Percentiles rank a stretch among this genome's conserved stretches.
phyloP scores from a whole-genome alignment of 2,329 filamentous ascomycete genomes.

The Monilinia aucupariae region DNA sequence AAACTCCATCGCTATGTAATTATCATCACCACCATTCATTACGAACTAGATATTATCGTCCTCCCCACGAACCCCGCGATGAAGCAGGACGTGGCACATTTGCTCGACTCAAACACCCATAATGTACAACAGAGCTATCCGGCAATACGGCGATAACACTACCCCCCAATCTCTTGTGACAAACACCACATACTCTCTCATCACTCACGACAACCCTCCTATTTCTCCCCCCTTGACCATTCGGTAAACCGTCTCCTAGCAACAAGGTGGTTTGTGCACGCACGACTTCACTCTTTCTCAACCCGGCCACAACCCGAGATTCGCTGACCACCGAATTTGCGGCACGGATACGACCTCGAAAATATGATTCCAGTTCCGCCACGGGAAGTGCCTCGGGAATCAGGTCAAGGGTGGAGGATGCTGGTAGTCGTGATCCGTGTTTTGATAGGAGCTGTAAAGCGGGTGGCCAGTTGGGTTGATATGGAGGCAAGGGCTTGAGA shows the following conservation, averaged over 20 bases:
- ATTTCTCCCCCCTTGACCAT: conserved; percentile 51
- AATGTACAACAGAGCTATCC: conserved; percentile 75
- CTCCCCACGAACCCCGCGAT: conserved; percentile 28
- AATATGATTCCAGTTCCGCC: conserved; percentile 78
- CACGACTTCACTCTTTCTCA: conserved; percentile 76
- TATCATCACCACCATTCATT: conserved; percentile 9
- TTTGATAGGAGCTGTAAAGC: conserved; percentile 84
- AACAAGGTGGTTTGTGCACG: conserved; percentile 67
- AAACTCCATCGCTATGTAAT: conserved; percentile 31
- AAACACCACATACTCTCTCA: conserved; percentile 84
- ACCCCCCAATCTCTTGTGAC: conserved; percentile 85
- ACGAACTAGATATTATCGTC: conserved; percentile 19
- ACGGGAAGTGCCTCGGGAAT: conserved; percentile 79
- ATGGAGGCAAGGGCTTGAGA: conserved; percentile 69
- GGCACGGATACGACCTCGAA: conserved; percentile 80
- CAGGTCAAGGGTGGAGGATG: conserved; percentile 75
- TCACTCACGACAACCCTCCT: conserved; percentile 76
- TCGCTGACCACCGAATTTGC: conserved; percentile 80
- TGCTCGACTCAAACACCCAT: conserved; percentile 64
- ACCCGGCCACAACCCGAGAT: conserved; percentile 66
- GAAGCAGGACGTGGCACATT: conserved; percentile 34
- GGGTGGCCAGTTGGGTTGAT: conserved; percentile 67
- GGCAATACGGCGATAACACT: conserved; percentile 88
- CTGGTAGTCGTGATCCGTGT: conserved; percentile 86
- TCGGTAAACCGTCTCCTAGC: conserved; percentile 60